Evolutionary conservation across 1,284 basidiomycete genomes (phyloP), one percentile per base, ranked within the genome.

Genomic region (Fomitiporia mediterranea): DNA sequence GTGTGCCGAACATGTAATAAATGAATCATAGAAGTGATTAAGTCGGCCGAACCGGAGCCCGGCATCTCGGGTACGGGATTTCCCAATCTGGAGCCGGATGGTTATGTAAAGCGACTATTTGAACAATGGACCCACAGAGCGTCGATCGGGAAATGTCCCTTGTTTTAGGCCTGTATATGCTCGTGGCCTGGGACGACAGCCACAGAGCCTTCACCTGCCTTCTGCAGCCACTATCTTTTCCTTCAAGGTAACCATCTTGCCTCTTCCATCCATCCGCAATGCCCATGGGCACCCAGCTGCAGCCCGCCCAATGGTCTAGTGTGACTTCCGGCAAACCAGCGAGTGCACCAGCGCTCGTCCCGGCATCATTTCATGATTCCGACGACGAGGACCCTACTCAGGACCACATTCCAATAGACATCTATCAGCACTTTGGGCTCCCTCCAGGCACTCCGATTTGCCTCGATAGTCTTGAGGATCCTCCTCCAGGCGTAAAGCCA

Each of bases 391-490:
- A 57, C 34, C 32, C 17, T 8, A 23, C 17, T 19, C 17, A 46
- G n/a, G 39, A 42, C 23, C 50, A 35, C 42, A 32, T 47, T 27
- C 50, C 56, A 9, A 47, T 57, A 30, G 56, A 57, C 28, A 53
- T 54, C 27, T 47, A 58, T 30, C 46, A 50, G 23, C 44, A 54
- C 38, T 58, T 58, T 30, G 57, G 57, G 17, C 46, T 58, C 23
- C 38, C 23, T 27, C 63, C 71, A 0, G 68, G 70, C 17, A 66
- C 69, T 11, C 65, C 69, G 1, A 64, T 84, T 38, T 73, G 70
- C 53, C 73, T 89, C 15, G 67, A 66, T 39, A 70, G 78, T 0
- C 65, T 89, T 15, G 71, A 75, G 0, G 80, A 87, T 50, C 79
- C 80, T 2, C 68, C 70, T 9, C 65, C 68, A 0, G 79, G 77